These are phyloP conservation scores for Bigelowiella natans DNA, from an alignment of 78 protist species.

Conservation along the genomic window DNA sequence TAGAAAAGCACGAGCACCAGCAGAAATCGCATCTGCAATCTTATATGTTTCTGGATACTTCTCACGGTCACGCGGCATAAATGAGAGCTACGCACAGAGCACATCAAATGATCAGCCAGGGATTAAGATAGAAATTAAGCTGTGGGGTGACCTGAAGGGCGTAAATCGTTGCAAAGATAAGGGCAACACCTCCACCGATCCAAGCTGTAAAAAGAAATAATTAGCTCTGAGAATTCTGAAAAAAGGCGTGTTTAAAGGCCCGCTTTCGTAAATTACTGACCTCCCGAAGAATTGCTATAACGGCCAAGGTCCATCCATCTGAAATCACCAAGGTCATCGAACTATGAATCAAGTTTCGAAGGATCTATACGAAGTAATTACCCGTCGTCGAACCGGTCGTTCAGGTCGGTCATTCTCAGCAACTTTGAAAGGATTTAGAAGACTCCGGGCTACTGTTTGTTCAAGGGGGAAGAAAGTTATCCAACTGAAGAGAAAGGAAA, in stretches of 20 bases:
- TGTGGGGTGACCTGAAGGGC: background rate
- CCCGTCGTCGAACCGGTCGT: no score
- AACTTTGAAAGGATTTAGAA: no score
- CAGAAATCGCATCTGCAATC: background rate
- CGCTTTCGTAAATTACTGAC: background rate
- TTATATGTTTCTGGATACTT: background rate
- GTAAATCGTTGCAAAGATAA: background rate
- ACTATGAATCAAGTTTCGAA: no score
- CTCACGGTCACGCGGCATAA: background rate
- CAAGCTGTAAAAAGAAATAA: background rate
- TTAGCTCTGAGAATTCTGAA: background rate
- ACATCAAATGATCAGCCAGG: background rate
- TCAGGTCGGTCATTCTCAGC: no score
- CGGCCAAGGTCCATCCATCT: background rate
- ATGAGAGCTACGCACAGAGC: background rate
- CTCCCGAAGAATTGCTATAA: background rate
- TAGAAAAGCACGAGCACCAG: constrained; percentile 8
- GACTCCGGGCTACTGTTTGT: no score
- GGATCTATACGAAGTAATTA: no score
- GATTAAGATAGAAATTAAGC: background rate
- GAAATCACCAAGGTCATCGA: no score
- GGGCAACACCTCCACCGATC: background rate
- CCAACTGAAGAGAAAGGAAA: no score
- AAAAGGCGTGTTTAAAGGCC: background rate
- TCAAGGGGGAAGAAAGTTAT: no score